Evolutionary conservation across 1,139 yeast species (phyloP).

Genomic region (Blastobotrys buckinghamii): DNA sequence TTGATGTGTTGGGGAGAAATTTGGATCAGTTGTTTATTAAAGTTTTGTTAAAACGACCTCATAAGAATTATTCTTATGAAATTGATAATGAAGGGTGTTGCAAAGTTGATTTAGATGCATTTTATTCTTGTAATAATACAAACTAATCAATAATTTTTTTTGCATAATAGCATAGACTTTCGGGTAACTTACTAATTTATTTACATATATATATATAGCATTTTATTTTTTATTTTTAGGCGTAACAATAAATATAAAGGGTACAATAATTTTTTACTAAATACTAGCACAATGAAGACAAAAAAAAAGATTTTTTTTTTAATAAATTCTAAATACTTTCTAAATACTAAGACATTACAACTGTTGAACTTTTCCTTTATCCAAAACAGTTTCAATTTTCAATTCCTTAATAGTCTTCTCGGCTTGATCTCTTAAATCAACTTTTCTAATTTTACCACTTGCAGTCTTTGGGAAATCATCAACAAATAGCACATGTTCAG

Average conservation of each 20-base stretch:
- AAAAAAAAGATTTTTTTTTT: no score
- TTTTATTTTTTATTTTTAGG: no score
- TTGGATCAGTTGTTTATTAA: not conserved
- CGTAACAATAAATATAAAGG: no score
- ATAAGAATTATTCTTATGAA: not conserved
- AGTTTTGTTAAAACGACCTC: constrained; percentile 2
- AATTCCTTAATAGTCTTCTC: not conserved
- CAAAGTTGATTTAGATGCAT: not conserved
- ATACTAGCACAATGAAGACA: no score
- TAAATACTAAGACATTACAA: no score
- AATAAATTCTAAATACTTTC: no score
- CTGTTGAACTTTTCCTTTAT: no score
- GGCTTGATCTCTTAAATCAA: constrained; percentile 26
- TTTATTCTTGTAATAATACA: not conserved
- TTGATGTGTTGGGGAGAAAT: not conserved
- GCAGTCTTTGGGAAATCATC: constrained; percentile 33
- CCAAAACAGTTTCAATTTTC: not conserved
- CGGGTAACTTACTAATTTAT: no score
- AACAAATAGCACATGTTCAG: constrained; percentile 28
- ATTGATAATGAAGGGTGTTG: not conserved
- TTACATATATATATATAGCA: no score
- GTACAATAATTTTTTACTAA: no score
- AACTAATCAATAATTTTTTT: not conserved
- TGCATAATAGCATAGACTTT: no score
- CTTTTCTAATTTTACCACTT: constrained; percentile 33